phyloP scores from a whole-genome alignment of 257 asterid species.

The Solanum stenotomum region DNA sequence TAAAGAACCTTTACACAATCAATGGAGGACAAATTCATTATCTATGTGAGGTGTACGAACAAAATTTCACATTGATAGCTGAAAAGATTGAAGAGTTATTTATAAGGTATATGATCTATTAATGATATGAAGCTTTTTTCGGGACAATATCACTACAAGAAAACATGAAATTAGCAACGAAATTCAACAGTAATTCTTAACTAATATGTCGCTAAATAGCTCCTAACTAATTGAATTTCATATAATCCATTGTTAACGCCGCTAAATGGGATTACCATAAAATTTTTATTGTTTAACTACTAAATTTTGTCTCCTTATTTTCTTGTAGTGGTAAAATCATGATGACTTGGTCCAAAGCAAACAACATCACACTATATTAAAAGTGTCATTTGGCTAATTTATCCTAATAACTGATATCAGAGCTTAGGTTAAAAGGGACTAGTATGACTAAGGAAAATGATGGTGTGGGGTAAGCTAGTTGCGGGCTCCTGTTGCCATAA shows the following conservation, averaged over 20 bases:
- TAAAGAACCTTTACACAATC: too few species aligned
- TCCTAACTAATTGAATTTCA: neutral
- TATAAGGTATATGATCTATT: neutral
- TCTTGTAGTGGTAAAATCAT: neutral
- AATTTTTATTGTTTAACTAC: too few species aligned
- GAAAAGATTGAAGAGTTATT: neutral
- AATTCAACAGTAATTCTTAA: too few species aligned
- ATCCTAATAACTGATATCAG: neutral
- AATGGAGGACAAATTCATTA: too few species aligned
- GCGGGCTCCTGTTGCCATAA: neutral
- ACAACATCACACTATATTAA: too few species aligned
- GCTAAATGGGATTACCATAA: neutral
- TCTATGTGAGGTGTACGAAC: too few species aligned
- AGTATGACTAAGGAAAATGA: neutral
- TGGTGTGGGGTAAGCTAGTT: neutral
- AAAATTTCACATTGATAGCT: neutral
- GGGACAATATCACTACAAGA: too few species aligned
- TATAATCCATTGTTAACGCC: accelerated
- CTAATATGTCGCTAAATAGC: too few species aligned
- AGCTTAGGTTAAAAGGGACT: neutral
- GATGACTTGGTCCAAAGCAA: accelerated
- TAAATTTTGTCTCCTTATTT: too few species aligned
- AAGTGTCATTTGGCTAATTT: too few species aligned
- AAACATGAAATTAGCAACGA: too few species aligned
- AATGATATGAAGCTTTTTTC: neutral